phyloP scores from a whole-genome alignment of 768 basidiomycete genomes.

The Cantharellus cinnabarinus region DNA sequence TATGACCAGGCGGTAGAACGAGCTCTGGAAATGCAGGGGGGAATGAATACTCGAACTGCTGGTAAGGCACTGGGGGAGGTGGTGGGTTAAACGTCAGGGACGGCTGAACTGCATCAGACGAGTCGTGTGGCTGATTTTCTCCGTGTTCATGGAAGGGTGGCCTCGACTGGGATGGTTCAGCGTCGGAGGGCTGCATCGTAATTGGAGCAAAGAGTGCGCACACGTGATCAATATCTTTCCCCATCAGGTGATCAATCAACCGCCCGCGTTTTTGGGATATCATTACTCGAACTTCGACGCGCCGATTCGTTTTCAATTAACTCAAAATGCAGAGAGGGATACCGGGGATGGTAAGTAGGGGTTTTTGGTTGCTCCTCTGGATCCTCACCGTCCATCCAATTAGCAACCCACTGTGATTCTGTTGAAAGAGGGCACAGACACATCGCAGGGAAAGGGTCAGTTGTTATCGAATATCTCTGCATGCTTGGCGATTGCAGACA shows the following conservation, averaged over 20 bases:
- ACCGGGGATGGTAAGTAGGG: constrained; percentile 36
- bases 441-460: constrained; percentile 84
- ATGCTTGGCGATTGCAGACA: constrained; percentile 83
- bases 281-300: too few relatives aligned
- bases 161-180: too few relatives aligned
- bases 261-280: too few relatives aligned
- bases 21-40: neutral
- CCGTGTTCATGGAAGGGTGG: neutral
- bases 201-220: too few relatives aligned
- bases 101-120: neutral
- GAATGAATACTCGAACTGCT: constrained; percentile 2
- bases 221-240: too few relatives aligned
- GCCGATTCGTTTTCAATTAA: neutral
- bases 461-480: constrained; percentile 90
- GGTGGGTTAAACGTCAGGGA: neutral
- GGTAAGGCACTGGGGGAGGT: constrained; percentile 4
- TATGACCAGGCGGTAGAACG: neutral
- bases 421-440: constrained; percentile 88
- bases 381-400: constrained; percentile 10
- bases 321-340: constrained; percentile 65
- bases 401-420: constrained; percentile 97
- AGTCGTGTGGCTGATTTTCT: neutral
- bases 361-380: neutral
- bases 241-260: too few relatives aligned
- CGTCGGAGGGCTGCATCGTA: too few relatives aligned